These are phyloP conservation scores for Fusarium lateritium DNA, from an alignment of 2,329 filamentous ascomycete species.

Conservation along the genomic window DNA sequence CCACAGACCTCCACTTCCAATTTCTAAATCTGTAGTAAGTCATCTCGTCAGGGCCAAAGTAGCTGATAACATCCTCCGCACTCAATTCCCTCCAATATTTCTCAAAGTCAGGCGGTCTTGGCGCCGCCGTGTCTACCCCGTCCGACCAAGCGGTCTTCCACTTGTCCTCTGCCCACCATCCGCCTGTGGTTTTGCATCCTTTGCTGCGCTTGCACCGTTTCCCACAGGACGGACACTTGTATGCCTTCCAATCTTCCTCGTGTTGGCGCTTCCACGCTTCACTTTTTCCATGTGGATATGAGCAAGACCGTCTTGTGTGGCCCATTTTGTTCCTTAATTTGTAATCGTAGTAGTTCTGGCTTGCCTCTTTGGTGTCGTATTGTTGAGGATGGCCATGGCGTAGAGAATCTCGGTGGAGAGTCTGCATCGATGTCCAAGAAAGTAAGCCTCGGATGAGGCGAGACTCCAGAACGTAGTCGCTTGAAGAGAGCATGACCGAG, in stretches of 20 bases:
- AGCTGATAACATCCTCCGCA: neutral
- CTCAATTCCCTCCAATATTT: conserved; percentile 11
- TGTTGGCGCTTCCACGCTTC: conserved; percentile 2
- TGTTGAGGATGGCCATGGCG: conserved; percentile 2
- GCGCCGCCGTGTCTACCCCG: neutral
- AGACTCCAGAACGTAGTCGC: conserved; percentile 18
- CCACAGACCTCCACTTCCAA: conserved; percentile 26
- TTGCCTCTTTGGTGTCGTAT: neutral
- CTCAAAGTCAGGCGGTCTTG: conserved; percentile 24
- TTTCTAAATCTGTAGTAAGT: neutral
- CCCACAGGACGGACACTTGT: conserved; percentile 1
- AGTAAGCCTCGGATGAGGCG: neutral
- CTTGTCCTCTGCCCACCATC: conserved; percentile 1
- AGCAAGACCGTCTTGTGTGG: neutral
- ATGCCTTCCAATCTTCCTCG: neutral
- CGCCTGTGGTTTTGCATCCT: neutral
- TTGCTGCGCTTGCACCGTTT: conserved; percentile 9
- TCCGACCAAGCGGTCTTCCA: neutral
- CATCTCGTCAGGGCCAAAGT: accelerated
- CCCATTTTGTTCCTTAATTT: conserved; percentile 11
- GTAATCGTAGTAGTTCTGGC: neutral
- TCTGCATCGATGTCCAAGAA: neutral
- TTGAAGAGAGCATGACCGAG: neutral
- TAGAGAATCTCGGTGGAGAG: conserved; percentile 12
- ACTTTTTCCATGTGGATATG: conserved; percentile 1